A percentile compares a stretch with the other conserved stretches of the same genome.
These are phyloP conservation scores for Helminthosporium solani DNA, from an alignment of 2,329 filamentous ascomycete genomes.

Conservation along the genomic window DNA sequence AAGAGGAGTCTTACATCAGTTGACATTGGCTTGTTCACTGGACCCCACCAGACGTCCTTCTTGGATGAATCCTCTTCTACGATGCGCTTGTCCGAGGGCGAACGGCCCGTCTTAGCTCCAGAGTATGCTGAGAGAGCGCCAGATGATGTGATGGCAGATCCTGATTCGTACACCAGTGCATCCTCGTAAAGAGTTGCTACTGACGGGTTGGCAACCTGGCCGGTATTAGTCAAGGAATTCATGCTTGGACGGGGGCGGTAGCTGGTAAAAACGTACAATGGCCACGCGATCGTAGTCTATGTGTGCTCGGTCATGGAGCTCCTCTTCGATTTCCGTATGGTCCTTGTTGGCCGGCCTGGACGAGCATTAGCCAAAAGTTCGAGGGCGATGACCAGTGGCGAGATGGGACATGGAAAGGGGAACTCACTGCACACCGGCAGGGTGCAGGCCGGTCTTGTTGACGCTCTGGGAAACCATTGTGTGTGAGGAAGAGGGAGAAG, in stretches of 20 bases:
- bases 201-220: conserved; percentile 80
- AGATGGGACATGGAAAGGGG: conserved; percentile 9
- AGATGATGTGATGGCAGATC: conserved; percentile 93
- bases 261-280: conserved; percentile 78
- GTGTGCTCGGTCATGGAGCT: conserved; percentile 95
- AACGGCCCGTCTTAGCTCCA: conserved; percentile 95
- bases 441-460: conserved; percentile 92
- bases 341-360: conserved; percentile 69
- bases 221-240: neutral
- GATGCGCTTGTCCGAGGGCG: conserved; percentile 94
- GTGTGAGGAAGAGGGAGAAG: conserved; percentile 17
- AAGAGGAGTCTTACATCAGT: conserved; percentile 71
- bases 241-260: neutral
- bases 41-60: conserved; percentile 97
- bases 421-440: conserved; percentile 83
- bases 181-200: conserved; percentile 98
- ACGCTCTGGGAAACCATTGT: conserved; percentile 57
- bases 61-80: conserved; percentile 89
- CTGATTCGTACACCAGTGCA: conserved; percentile 96
- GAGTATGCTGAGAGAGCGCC: conserved; percentile 97
- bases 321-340: conserved; percentile 97
- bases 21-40: conserved; percentile 98
- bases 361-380: conserved; percentile 22
- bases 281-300: conserved; percentile 99
- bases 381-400: conserved; percentile 3